Conservation (phyloP, 169 alveolate species). For the Plasmodium gaboni region DNA sequence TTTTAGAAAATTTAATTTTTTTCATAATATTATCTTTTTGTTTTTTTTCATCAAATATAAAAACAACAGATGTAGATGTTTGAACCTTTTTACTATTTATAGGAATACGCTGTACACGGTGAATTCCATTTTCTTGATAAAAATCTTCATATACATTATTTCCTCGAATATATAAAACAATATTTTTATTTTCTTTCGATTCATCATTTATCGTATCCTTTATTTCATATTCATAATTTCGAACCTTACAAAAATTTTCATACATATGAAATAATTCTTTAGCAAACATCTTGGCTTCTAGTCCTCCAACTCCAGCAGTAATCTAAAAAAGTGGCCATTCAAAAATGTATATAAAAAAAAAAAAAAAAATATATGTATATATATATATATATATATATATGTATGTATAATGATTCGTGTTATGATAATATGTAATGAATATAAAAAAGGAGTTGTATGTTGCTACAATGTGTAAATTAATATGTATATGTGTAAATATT, state of each 20-base stretch:
- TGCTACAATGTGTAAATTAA: too few relatives aligned
- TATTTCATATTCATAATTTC: slow-evolving; percentile 78
- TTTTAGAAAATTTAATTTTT: slow-evolving; percentile 69
- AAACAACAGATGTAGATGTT: slow-evolving; percentile 91
- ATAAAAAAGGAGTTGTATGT: too few relatives aligned
- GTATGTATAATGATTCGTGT: too few relatives aligned
- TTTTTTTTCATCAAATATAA: slow-evolving; percentile 86
- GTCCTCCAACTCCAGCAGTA: slow-evolving; percentile 93
- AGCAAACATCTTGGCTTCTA: slow-evolving; percentile 89
- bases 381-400: background rate
- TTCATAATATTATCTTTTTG: slow-evolving; percentile 26
- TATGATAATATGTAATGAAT: too few relatives aligned
- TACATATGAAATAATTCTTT: slow-evolving; percentile 90
- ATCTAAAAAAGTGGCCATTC: slow-evolving; percentile 68
- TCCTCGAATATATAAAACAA: slow-evolving; percentile 83
- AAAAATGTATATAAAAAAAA: background rate
- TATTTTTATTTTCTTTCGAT: slow-evolving; percentile 82
- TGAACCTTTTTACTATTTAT: slow-evolving; percentile 90
- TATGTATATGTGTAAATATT: too few relatives aligned
- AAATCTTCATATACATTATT: slow-evolving; percentile 81
- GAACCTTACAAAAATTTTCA: slow-evolving; percentile 69
- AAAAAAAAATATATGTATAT: background rate
- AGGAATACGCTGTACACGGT: slow-evolving; percentile 93
- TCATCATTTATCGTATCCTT: slow-evolving; percentile 33
- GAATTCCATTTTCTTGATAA: slow-evolving; percentile 86